phyloP scores from a whole-genome alignment of 495 filamentous ascomycete species.

The Aspergillus bertholletiae region DNA sequence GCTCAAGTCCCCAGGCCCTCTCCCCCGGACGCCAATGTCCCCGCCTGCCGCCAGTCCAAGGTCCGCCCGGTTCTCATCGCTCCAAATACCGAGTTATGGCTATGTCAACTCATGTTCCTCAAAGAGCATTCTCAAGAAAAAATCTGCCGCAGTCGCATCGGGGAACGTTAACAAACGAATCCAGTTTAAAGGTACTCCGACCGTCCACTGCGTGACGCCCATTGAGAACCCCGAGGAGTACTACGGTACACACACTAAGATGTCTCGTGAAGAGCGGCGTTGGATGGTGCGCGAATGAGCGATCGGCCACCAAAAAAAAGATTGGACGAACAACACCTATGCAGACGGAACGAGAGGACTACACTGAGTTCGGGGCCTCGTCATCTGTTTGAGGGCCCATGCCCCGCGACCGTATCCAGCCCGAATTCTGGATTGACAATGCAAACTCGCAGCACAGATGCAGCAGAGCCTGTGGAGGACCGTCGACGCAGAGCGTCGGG shows the following conservation, averaged over 20 bases:
- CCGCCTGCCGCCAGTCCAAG: constrained; percentile 40
- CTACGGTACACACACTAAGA: constrained; percentile 48
- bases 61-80: constrained; percentile 38
- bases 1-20: constrained; percentile 40
- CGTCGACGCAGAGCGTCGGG: constrained; percentile 2
- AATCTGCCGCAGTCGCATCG: constrained; percentile 8
- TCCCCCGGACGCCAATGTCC: constrained; percentile 45
- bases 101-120: constrained; percentile 46
- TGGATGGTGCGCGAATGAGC: constrained; percentile 40
- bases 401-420: not conserved
- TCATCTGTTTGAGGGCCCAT: not conserved
- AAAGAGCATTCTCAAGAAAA: constrained; percentile 53
- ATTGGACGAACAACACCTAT: constrained; percentile 5
- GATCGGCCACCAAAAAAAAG: not conserved
- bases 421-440: constrained; percentile 3
- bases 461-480: not conserved
- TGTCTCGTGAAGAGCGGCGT: constrained; percentile 47
- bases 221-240: constrained; percentile 52
- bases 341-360: not conserved
- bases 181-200: constrained; percentile 45
- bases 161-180: constrained; percentile 37
- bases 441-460: constrained; percentile 2
- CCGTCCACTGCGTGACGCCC: constrained; percentile 49
- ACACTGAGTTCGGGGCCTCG: not conserved
- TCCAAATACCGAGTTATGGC: constrained; percentile 39